phyloP scores from a whole-genome alignment of 2,329 filamentous ascomycete genomes.

The Myriosclerotinia curreyana region DNA sequence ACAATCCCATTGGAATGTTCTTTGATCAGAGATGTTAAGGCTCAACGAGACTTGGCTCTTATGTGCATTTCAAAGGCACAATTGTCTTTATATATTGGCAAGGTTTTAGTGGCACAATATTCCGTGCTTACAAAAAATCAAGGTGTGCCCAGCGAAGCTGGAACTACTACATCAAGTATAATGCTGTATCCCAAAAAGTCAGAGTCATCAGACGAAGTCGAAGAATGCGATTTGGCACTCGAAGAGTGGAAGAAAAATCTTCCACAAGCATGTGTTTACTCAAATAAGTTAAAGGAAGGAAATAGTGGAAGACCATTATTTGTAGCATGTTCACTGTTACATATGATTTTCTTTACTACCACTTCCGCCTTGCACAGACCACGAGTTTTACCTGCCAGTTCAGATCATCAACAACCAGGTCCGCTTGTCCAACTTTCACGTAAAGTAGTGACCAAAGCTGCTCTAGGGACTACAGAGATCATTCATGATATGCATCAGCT shows the following conservation, averaged over 20 bases:
- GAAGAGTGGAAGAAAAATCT: slow-evolving; percentile 73
- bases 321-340: slow-evolving; percentile 79
- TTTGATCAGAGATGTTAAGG: slow-evolving; percentile 64
- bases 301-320: slow-evolving; percentile 56
- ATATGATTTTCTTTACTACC: slow-evolving; percentile 92
- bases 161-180: slow-evolving; percentile 68
- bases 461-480: slow-evolving; percentile 80
- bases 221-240: slow-evolving; percentile 74
- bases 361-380: slow-evolving; percentile 87
- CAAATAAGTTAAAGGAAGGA: slow-evolving; percentile 54
- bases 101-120: slow-evolving; percentile 87
- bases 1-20: slow-evolving; percentile 69
- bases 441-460: slow-evolving; percentile 77
- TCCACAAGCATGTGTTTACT: slow-evolving; percentile 68
- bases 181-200: slow-evolving; percentile 90
- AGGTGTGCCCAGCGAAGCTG: slow-evolving; percentile 71
- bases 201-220: slow-evolving; percentile 74
- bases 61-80: slow-evolving; percentile 93
- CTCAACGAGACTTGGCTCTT: slow-evolving; percentile 75
- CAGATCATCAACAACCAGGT: slow-evolving; percentile 57
- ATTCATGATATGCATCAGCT: slow-evolving; percentile 71
- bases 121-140: slow-evolving; percentile 85
- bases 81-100: slow-evolving; percentile 83
- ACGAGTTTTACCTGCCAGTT: slow-evolving; percentile 74
- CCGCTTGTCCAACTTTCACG: slow-evolving; percentile 75